Evolutionary conservation across 1,139 yeast species (phyloP).

Genomic region (Arxiozyma slooffiae): DNA sequence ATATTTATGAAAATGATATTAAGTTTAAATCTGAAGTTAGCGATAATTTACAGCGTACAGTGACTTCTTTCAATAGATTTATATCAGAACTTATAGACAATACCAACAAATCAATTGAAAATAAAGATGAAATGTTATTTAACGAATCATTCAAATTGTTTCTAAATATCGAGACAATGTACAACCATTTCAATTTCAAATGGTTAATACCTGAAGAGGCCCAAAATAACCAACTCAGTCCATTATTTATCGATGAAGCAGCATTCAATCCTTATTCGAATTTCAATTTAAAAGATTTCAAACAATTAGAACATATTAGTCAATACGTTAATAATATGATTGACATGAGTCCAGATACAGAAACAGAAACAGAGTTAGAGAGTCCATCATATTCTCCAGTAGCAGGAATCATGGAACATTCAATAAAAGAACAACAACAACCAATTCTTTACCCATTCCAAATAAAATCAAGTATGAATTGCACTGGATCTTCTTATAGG

Average conservation of each 20-base stretch:
- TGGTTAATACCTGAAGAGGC: slow-evolving; percentile 26
- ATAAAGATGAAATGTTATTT: slow-evolving; percentile 27
- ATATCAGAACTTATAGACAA: slow-evolving; percentile 29
- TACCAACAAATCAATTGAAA: slow-evolving; percentile 26
- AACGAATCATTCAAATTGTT: slow-evolving; percentile 31
- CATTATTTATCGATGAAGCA: slow-evolving; percentile 1
- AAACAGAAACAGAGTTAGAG: not conserved
- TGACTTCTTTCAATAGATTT: slow-evolving; percentile 22
- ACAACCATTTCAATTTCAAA: slow-evolving; percentile 30
- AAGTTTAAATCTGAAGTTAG: not conserved
- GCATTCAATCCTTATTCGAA: slow-evolving; percentile 4
- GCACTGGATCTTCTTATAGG: not conserved
- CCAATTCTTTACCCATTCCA: not conserved
- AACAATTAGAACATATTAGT: slow-evolving; percentile 11
- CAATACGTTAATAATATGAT: slow-evolving; percentile 11
- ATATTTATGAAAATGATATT: not conserved
- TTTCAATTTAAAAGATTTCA: slow-evolving; percentile 2
- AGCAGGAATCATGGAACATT: not conserved
- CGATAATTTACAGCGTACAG: slow-evolving; percentile 5
- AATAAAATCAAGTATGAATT: not conserved
- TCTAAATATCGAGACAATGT: slow-evolving; percentile 33
- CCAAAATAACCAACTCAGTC: slow-evolving; percentile 16
- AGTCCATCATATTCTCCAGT: not conserved
- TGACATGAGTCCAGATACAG: slow-evolving; percentile 2
- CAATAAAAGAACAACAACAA: not conserved